Percentiles rank a stretch among this genome's conserved stretches.
These are phyloP conservation scores for Plasmopara muralis DNA, from an alignment of 352 stramenopile species.

Conservation along the genomic window DNA sequence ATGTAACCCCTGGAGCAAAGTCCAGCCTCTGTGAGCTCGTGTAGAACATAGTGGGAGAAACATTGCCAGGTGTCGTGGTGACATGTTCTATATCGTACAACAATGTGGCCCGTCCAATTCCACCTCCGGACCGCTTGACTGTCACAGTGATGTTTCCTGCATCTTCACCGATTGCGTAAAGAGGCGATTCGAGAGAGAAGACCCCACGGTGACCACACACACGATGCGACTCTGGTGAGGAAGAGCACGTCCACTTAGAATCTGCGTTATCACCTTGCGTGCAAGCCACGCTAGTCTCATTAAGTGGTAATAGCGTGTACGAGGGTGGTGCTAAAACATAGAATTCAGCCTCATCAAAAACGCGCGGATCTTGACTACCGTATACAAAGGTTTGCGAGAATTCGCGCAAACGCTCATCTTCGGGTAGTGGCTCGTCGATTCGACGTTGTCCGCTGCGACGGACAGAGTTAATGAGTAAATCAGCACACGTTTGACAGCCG, in stretches of 20 bases:
- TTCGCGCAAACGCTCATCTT: constrained; percentile 86
- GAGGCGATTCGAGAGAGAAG: too few species aligned
- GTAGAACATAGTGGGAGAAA: constrained; percentile 84
- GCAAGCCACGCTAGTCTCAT: too few species aligned
- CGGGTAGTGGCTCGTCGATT: constrained; percentile 62
- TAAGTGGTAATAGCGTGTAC: too few species aligned
- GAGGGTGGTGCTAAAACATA: too few species aligned
- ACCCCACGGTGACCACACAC: too few species aligned
- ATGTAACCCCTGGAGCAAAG: constrained; percentile 77
- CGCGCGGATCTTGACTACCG: too few species aligned
- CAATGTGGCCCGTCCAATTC: constrained; percentile 62
- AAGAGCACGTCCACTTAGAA: too few species aligned
- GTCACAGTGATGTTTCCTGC: too few species aligned
- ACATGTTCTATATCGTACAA: constrained; percentile 83
- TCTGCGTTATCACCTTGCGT: too few species aligned
- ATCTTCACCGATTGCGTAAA: too few species aligned
- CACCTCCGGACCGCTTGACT: constrained; percentile 51
- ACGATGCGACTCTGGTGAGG: too few species aligned
- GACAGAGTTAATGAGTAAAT: constrained; percentile 88
- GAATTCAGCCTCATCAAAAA: too few species aligned
- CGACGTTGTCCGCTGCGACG: constrained; percentile 78
- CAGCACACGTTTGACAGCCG: constrained; percentile 83
- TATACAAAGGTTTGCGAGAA: constrained; percentile 77
- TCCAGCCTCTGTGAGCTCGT: constrained; percentile 71
- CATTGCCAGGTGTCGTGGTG: constrained; percentile 63